Percentiles rank a stretch among this genome's conserved stretches.
Conservation (phyloP, 305 asterid species). For the Fraxinus ornus region DNA sequence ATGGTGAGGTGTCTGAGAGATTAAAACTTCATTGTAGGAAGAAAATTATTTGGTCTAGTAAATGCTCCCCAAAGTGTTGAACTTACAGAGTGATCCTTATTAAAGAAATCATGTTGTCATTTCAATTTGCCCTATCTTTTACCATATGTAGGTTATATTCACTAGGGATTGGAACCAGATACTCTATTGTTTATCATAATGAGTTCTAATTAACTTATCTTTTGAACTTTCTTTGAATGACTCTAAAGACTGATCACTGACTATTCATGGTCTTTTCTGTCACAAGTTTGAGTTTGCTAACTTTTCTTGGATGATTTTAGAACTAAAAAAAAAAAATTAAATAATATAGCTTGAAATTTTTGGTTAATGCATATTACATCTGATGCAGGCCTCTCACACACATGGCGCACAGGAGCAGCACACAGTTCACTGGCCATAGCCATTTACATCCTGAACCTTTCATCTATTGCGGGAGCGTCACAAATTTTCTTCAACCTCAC, state of each 20-base stretch:
- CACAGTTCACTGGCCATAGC: constrained; percentile 26
- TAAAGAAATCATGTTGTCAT: background rate
- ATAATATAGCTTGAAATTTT: background rate
- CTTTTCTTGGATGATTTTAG: background rate
- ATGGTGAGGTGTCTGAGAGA: background rate
- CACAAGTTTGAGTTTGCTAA: background rate
- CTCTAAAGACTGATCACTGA: background rate
- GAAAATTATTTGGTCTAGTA: background rate
- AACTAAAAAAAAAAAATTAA: background rate
- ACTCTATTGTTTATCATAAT: background rate
- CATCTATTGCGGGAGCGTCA: constrained; percentile 30
- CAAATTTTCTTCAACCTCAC: constrained; percentile 38
- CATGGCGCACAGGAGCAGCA: background rate
- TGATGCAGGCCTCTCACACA: background rate
- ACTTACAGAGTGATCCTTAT: background rate
- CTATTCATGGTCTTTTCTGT: background rate
- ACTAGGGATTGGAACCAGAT: background rate
- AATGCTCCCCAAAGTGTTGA: background rate
- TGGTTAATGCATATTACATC: background rate
- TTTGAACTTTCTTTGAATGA: background rate
- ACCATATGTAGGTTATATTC: background rate
- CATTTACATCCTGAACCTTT: constrained; percentile 27
- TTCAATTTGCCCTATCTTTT: background rate
- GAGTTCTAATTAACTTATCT: background rate
- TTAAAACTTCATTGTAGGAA: background rate